Evolutionary conservation across 164 flowering plant species (phyloP), one percentile per base, ranked within the genome.

Genomic region (Tinospora cordifolia): DNA sequence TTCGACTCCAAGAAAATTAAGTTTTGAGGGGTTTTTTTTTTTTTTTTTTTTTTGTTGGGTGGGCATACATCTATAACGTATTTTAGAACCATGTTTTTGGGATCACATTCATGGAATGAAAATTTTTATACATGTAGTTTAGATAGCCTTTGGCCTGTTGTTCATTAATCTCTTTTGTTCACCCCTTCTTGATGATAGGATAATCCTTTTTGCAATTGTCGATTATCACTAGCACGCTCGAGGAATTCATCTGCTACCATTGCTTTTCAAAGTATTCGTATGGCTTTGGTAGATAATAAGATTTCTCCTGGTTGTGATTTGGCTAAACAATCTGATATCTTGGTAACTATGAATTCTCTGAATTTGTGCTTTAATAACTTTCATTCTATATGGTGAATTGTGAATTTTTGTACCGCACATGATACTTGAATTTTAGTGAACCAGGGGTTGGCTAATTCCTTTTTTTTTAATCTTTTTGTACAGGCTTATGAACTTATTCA

Each of bases 401-500:
- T 3, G 8, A 60, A 40, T 15, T 13, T 19, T 3, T 9, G 0
- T 12, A 21, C 13, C 30, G 25, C 68, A 39, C 38, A 67, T 34
- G 57, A n/a, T 41, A 41, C n/a, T 51, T n/a, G 21, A 51, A 7
- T 51, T 40, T 41, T 11, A n/a, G 3, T 58, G 59, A 51, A 51
- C 21, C 3, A 8, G 6, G n/a, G 59, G 21, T 51, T 17, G 59
- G 59, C 21, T 51, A 17, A 51, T 51, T 51, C 3, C 49, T 10
- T 62, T 21, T 21, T 66, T 15, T 75, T n/a, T n/a, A n/a, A 19
- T 62, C 11, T 70, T 8, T 51, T 15, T 71, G 65, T 83, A 82
- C 91, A 92, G 98, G 98, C 90, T n/a, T 88, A 87, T 78, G 92
- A 92, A 60, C 87, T 92, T 76, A 83, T 92, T 77, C 96, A 87